Base-by-base conservation (phyloP, 2,329 filamentous ascomycete genomes). In the Sporothrix dimorphospora region DNA sequence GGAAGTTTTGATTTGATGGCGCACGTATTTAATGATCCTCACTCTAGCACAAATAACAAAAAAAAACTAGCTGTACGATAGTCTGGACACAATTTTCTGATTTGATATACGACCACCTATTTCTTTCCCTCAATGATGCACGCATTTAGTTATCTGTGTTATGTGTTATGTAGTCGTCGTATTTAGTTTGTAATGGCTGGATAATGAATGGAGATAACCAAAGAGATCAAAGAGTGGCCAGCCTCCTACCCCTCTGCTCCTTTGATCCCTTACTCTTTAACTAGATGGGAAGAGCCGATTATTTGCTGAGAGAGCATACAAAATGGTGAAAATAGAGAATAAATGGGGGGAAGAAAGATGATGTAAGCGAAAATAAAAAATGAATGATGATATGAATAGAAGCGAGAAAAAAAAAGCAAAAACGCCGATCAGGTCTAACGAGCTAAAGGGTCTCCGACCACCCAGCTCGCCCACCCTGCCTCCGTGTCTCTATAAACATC, bases 1-100 rank as follows among this genome's bases (percentile, higher is more conserved):
- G 16, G 65, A 67, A 9, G 63, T 45, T 45, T 34, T 27, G 53
- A 16, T 67, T 47, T 66, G 40, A 53, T 45, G 65, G 65, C 30
- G 42, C 21, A 38, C 8, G 47, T 71, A 71, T 68, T 67, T 71
- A 51, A 72, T 72, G 70, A 72, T 72, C 70, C 63, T 72, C 70
- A 72, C 71, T 69, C 65, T 65, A 51, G 38, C 66, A 71, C 51
- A 51, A 67, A 38, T 45, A 42, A 71, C n/a, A 21, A 61, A 21
- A 55, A 66, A 2, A 47, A 53, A 27, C 34, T 34, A 24, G 47
- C 27, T 55, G 47, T 34, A 66, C 42, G 42, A 66, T 49, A 49
- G 12, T 24, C 38, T 30, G 27, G 24, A 51, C 65, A n/a, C 24
- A 8, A 51, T 49, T n/a, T n/a, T 9, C 1, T 5, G n/a, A 6